Evolutionary conservation across 2,329 filamentous ascomycete species (phyloP), one percentile per base, ranked within the genome.

Genomic region (Magnaporthiopsis rhizophila): DNA sequence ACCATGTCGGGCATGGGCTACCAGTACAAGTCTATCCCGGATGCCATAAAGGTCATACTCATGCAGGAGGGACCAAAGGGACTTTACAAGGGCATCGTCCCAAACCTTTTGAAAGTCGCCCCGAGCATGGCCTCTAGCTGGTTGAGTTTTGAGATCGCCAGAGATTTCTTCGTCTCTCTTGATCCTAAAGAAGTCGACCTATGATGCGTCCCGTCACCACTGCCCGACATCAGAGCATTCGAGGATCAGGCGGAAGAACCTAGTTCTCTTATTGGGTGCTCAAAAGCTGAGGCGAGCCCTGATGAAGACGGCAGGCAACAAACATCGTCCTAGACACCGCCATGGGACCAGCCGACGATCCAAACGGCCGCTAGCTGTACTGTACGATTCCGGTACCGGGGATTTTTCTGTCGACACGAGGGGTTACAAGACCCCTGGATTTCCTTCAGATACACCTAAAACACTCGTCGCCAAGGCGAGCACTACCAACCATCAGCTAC

Each of bases 1-100:
- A 97, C 95, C 64, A 99, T 99, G 95, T 92, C 90, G 61, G 95
- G 95, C 62, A 94, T 99, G 88, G 95, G 95, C 62, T 98, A 97
- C 77, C 87, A 94, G 74, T 99, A 99, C 80, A 92, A 90, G 72
- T 89, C 88, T 8, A 89, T 99, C 58, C 82, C 86, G 67, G 92
- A 97, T 73, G 95, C 95, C 3, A 80, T 99, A 67, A 85, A 81
- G 62, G 86, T 90, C 62, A 99, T 99, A 71, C 76, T 97, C 64
- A 78, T 84, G 60, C 87, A 96, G 70, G 95, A 99, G 78, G 95
- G 95, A 36, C 56, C 94, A 64, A 83, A 83, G 66, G 95, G 95
- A 62, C 79, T 99, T 58, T 99, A 98, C 82, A 99, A 98, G 76
- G 95, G 95, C 64, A 94, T 99, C 69, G 86, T 93, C 21, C 95